Conservation (phyloP, 2,329 filamentous ascomycete genomes). For the Phaeosphaeriaceae sp. region DNA sequence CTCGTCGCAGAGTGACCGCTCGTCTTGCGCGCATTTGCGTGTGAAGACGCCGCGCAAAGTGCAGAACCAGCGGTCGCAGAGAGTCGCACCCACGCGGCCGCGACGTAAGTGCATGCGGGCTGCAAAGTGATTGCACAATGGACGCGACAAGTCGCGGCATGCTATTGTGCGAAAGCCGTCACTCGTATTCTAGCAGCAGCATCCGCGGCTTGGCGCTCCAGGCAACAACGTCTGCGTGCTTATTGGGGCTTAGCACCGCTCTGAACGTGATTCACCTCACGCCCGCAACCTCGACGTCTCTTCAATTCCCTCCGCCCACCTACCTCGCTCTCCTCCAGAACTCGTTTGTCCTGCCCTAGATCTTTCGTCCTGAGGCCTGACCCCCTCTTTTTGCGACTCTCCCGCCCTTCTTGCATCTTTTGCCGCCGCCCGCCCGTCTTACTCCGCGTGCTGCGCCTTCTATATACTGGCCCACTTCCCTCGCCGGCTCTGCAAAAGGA, state of each 20-base stretch:
- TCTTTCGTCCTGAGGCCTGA: slow-evolving; percentile 35
- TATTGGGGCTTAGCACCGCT: slow-evolving; percentile 14
- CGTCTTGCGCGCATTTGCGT: slow-evolving; percentile 1
- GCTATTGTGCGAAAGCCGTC: slow-evolving; percentile 5
- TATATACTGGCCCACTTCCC: slow-evolving; percentile 35
- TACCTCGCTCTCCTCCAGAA: slow-evolving; percentile 11
- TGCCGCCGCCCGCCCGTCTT: slow-evolving; percentile 38
- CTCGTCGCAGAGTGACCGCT: slow-evolving; percentile 4
- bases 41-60: neutral
- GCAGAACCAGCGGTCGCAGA: slow-evolving; percentile 7
- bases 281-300: slow-evolving; percentile 23
- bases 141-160: neutral
- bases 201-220: slow-evolving; percentile 2
- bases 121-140: neutral
- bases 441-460: slow-evolving; percentile 43
- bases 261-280: slow-evolving; percentile 23
- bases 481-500: slow-evolving; percentile 28
- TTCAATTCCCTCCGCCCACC: slow-evolving; percentile 22
- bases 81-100: slow-evolving; percentile 1
- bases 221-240: slow-evolving; percentile 8
- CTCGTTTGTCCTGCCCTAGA: neutral
- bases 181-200: slow-evolving; percentile 6
- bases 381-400: slow-evolving; percentile 25
- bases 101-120: slow-evolving; percentile 1
- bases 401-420: slow-evolving; percentile 32